These are phyloP conservation scores for Calonectria naviculata DNA, from an alignment of 2,329 filamentous ascomycete genomes.

Conservation along the genomic window DNA sequence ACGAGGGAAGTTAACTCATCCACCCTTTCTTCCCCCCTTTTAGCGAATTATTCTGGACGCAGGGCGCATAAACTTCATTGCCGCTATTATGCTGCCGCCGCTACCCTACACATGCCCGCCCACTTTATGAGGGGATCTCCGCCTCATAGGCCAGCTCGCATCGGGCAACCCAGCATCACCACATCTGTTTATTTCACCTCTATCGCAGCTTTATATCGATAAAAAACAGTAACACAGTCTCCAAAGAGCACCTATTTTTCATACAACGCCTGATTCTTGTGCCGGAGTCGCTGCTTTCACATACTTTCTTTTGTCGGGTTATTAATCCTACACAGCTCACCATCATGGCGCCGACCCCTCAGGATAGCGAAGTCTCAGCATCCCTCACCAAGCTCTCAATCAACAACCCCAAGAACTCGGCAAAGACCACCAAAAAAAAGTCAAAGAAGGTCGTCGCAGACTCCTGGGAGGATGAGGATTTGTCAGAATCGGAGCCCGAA, in stretches of 20 bases:
- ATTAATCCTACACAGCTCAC: neutral
- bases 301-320: neutral
- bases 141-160: neutral
- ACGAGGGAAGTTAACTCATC: too few species aligned
- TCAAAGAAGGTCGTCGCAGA: slow-evolving; percentile 48
- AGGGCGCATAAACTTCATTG: neutral
- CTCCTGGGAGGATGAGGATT: slow-evolving; percentile 69
- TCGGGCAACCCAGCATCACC: slow-evolving; percentile 5
- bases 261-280: neutral
- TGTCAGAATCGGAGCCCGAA: slow-evolving; percentile 55
- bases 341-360: slow-evolving; percentile 40
- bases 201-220: neutral
- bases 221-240: neutral
- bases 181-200: neutral
- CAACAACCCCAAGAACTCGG: slow-evolving; percentile 31
- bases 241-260: too few species aligned
- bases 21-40: too few species aligned
- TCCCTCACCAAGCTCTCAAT: slow-evolving; percentile 48
- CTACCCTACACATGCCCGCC: neutral
- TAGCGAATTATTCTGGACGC: neutral
- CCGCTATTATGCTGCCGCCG: neutral
- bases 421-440: slow-evolving; percentile 42
- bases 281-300: neutral
- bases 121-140: neutral
- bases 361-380: slow-evolving; percentile 40